Evolutionary conservation across 345 rosid species (phyloP), one percentile per base, ranked within the genome.

Genomic region (Excoecaria cochinchinensis): DNA sequence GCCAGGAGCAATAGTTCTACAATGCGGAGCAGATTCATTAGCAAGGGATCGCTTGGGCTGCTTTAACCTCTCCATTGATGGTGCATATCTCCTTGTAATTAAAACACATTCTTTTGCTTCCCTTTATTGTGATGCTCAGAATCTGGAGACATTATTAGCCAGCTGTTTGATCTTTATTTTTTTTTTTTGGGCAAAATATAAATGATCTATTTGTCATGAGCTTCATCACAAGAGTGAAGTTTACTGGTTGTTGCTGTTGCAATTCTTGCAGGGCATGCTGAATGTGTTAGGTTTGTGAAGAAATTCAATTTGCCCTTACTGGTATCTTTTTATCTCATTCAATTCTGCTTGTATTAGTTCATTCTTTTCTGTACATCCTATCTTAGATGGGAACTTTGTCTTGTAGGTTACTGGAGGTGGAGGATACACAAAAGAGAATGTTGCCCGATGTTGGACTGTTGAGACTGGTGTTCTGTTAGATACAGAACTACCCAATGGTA

Each of bases 11-110:
- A 90, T 95, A 60, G 99, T 95, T 84, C 98, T 95, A 74, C 99
- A 95, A 63, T 93, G 99, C 46, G 99, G 99, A 51, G 99, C 99
- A 76, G 99, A 95, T 89, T 95, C 99, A 58, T 89, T 95, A 60
- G 99, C 99, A 66, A 91, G 98, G 67, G 99, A 95, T 70, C 97
- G 97, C 70, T 86, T 95, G 84, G 98, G 99, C 75, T 93, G 97
- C 81, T 95, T 95, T 83, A 95, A 91, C 83, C 97, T 95, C 83
- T 93, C 99, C 62, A 91, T 95, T 81, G 98, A 95, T 86, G 99
- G 99, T 95, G 86, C 86, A 79, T 80, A 77, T 84, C 84, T 80
- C 71, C 79, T 84, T 87, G 88, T 87, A 86, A 84, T 86, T 73
- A 74, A 72, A 55, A 73, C 67, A 67, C 69, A 75, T 75, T 75